These are phyloP conservation scores for Wickerhamiella azymoides DNA, from an alignment of 805 yeast species.

Conservation along the genomic window DNA sequence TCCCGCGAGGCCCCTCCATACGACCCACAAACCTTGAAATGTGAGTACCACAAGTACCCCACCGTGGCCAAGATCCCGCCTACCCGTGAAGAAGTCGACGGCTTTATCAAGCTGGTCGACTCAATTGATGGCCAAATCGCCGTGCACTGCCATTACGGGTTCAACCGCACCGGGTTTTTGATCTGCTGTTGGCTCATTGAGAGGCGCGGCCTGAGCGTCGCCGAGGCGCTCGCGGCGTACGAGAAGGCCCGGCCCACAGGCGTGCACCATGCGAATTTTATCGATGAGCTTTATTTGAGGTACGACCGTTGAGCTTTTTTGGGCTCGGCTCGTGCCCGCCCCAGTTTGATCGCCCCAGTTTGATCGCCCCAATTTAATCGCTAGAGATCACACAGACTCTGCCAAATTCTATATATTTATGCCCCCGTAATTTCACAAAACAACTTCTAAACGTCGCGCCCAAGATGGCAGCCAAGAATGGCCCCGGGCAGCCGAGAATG, in stretches of 20 bases:
- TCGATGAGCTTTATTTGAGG: slow-evolving; percentile 55
- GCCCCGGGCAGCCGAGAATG: too few species aligned
- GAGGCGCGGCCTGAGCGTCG: slow-evolving; percentile 41
- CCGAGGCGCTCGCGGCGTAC: slow-evolving; percentile 50
- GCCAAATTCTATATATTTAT: too few species aligned
- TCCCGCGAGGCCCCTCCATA: slow-evolving; percentile 55
- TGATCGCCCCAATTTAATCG: too few species aligned
- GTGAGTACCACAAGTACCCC: slow-evolving; percentile 54
- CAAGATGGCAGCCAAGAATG: too few species aligned
- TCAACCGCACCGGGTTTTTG: slow-evolving; percentile 63
- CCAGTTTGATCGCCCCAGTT: too few species aligned
- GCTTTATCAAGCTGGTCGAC: slow-evolving; percentile 42
- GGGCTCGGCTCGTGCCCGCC: too few species aligned
- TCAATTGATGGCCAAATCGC: slow-evolving; percentile 37
- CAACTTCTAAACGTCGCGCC: too few species aligned
- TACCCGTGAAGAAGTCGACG: slow-evolving; percentile 41
- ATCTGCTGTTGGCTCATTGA: slow-evolving; percentile 58
- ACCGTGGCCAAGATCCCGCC: slow-evolving; percentile 72
- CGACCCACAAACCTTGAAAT: slow-evolving; percentile 40
- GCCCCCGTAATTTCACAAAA: too few species aligned
- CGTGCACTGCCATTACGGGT: slow-evolving; percentile 74
- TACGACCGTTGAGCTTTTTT: slow-evolving; percentile 26
- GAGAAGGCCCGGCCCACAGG: slow-evolving; percentile 50
- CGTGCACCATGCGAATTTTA: slow-evolving; percentile 62
- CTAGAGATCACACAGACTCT: too few species aligned